Base-by-base conservation (phyloP, 78 protist genomes). In the Bodo saltans region DNA sequence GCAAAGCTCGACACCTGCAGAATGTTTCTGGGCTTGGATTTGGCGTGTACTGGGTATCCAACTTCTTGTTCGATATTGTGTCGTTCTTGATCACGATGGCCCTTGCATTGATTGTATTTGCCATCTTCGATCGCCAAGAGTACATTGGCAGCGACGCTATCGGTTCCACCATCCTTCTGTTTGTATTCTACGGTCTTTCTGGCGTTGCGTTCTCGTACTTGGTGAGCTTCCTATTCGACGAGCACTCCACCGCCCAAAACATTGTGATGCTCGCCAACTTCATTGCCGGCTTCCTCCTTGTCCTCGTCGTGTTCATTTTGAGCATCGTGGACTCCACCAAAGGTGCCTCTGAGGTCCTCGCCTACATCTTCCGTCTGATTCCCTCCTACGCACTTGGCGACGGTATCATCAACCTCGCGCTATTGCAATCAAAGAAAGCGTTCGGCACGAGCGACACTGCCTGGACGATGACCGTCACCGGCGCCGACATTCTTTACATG, bases 311-410 rank as follows among this genome's bases (percentile, higher is more conserved):
- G 34, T 74, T 74, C 79, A 74, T 74, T 29, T 8, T 74, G 32
- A 42, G 35, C 67, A 23, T 26, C 8, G 35, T 74, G 60, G 79
- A 74, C 12, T 74, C 79, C 67, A 74, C 79, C 67, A 23, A 8
- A 26, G 79, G 21, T 25, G 29, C 32, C 41, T 35, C 27, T n/a
- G 26, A 29, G 25, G 69, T 27, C 32, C 67, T 74, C 42, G 11
- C 27, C 35, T 74, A 74, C 79, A 8, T 8, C 32, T 47, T 35
- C 79, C 52, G 79, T 21, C 25, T 74, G 60, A n/a, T 74, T n/a
- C 79, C 79, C 35, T 74, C 79, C 32, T 74, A 32, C 70, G 27
- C 60, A 26, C 79, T 74, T 21, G 79, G 79, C 79, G 79, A 74
- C 27, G 79, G 79, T 21, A 23, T 74, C 67, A 8, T 74, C 32